Percentiles rank a stretch among this genome's conserved stretches.
These are phyloP conservation scores for Colletotrichum spinosum DNA, from an alignment of 2,329 filamentous ascomycete species.

Conservation along the genomic window DNA sequence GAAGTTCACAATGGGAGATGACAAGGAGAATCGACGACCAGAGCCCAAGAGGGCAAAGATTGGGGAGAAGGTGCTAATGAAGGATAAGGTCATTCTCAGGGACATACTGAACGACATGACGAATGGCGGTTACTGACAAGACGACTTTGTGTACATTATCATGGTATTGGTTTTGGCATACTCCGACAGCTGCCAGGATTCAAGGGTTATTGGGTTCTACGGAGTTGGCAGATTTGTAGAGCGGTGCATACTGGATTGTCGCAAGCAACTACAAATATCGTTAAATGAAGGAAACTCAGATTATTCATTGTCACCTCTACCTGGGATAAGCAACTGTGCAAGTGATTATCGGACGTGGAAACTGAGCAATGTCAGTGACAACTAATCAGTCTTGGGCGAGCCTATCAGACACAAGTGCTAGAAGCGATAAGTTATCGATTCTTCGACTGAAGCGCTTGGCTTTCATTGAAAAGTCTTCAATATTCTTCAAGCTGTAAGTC, in stretches of 20 bases:
- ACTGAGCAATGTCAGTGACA: too few relatives aligned
- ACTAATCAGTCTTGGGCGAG: too few relatives aligned
- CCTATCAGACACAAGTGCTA: too few relatives aligned
- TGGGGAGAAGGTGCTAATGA: constrained; percentile 71
- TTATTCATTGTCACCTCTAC: too few relatives aligned
- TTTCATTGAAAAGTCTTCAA: too few relatives aligned
- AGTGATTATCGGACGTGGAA: too few relatives aligned
- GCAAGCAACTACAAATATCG: not conserved
- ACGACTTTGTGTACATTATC: constrained; percentile 7
- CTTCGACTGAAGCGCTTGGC: too few relatives aligned
- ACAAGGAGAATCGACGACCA: constrained; percentile 60
- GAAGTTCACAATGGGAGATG: constrained; percentile 39
- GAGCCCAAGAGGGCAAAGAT: constrained; percentile 68
- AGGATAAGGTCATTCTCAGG: constrained; percentile 75
- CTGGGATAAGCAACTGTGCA: too few relatives aligned
- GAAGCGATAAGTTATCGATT: too few relatives aligned
- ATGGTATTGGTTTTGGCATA: constrained; percentile 22
- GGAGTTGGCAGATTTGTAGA: constrained; percentile 16
- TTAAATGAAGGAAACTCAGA: too few relatives aligned
- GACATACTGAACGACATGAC: constrained; percentile 83
- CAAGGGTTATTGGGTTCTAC: not conserved
- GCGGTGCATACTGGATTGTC: not conserved
- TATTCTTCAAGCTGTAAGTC: too few relatives aligned
- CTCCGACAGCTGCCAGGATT: not conserved
- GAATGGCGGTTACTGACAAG: constrained; percentile 52